Evolutionary conservation across 257 asterid genomes (phyloP), one percentile per base, ranked within the genome.

Genomic region (Capsicum pubescens): DNA sequence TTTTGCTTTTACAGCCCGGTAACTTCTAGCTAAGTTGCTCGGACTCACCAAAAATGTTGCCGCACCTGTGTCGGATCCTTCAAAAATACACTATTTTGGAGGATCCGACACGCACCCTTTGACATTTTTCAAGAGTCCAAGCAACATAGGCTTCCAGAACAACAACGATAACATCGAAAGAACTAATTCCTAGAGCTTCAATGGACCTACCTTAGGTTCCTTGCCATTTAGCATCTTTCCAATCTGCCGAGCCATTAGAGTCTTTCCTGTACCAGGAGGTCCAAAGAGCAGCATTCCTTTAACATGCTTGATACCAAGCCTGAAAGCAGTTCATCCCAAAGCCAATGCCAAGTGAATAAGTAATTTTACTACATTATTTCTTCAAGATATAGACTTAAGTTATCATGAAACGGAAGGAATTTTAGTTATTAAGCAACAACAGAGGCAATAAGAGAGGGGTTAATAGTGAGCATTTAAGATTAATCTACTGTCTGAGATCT

Each of bases 241-340:
- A 87, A 97, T 97, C 92, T 97, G 99, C 19, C 99, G 98, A 85
- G 99, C 99, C 97, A 97, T 95, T 81, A 97, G 90, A 74, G 99
- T 97, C 93, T 97, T 97, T 71, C 99, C 99, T 83, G 99, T 97
- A 87, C 99, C 99, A 90, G 99, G 99, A 86, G 99, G 99, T 85
- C 99, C 99, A 87, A 71, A 89, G 68, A 97, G 98, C 87, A 97
- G 91, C 98, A 97, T 97, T 89, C 99, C 99, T 85, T 97, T 97
- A 63, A 97, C 99, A 88, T 97, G 99, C 90, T 93, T 95, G 91
- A 97, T 95, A 71, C 99, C 99, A 85, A 97, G 91, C 86, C 99
- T 97, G 87, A 63, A 86, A 89, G 77, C 60, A 84, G 83, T 21
- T 44, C 26, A 83, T 79, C 79, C 52, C 87, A 44, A 57, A 66